Base-by-base conservation (phyloP, 495 filamentous ascomycete species). In the Trichoderma virens region DNA sequence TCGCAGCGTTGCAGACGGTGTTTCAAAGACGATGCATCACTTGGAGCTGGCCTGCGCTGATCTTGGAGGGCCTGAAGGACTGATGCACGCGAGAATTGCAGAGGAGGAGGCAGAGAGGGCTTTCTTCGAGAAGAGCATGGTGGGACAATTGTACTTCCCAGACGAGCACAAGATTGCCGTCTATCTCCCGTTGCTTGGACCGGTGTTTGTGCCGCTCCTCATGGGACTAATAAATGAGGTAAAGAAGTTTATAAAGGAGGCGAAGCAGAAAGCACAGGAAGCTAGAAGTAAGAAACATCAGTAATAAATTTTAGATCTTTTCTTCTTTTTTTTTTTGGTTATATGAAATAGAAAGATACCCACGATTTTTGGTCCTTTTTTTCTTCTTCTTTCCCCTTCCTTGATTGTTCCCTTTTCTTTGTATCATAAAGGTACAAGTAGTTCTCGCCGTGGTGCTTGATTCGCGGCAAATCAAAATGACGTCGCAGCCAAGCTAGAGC, bases 91-190 rank as follows among this genome's bases (percentile, higher is more conserved):
- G 1, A 81, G 89, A 8, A 86, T 93, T 18, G 95, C 95, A 6
- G 92, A 96, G 72, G 82, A 82, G 2, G 90, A 95, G 70, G 94
- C 92, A 0, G 95, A 98, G 75, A 87, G 88, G 61, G 94, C 92
- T 3, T 98, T 98, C 75, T 98, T 98, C 69, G 95, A 98, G 78
- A 96, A 95, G 75, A 95, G 89, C 70, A 98, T 98, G 94, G 94
- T 98, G 47, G 94, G 94, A 0, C 94, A 98, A 76, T 87, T 97
- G 31, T 66, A 97, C 90, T 83, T 98, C 91, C 94, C 94, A 2
- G 95, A 98, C 70, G 94, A 98, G 76, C 94, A 98, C 71, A 98
- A 98, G 75, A 83, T 98, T n/a, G 95, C 94, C 0, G 94, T 98
- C 14, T 98, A 98, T 70, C 71, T 98, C 67, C 94, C 94, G 16